Conservation (phyloP, 495 filamentous ascomycete genomes). For the Lophiotrema nucula region DNA sequence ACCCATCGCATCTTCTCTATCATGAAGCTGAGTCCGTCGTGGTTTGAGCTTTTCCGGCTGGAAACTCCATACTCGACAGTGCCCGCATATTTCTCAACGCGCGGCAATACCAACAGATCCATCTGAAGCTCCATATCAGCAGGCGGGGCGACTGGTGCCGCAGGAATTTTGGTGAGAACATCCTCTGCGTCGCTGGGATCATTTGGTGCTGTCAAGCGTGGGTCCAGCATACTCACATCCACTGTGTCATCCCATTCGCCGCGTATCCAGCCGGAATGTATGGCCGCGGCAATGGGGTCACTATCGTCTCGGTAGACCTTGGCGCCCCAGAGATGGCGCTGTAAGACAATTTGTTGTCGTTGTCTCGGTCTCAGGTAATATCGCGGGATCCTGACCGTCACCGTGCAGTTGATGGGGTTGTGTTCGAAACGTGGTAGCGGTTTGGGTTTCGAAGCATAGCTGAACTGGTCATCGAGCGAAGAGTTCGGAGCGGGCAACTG, state of each 20-base stretch:
- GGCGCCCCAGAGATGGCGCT: constrained; percentile 83
- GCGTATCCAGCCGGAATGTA: constrained; percentile 88
- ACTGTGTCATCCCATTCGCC: constrained; percentile 83
- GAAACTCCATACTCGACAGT: constrained; percentile 74
- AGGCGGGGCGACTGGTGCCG: constrained; percentile 54
- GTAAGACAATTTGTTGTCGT: constrained; percentile 76
- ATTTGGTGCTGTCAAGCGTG: constrained; percentile 51
- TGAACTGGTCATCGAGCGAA: constrained; percentile 56
- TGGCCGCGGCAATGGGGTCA: constrained; percentile 86
- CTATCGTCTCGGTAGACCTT: constrained; percentile 96
- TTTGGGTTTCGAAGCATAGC: constrained; percentile 67
- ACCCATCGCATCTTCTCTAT: constrained; percentile 76
- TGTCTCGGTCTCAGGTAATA: constrained; percentile 65
- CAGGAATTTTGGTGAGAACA: constrained; percentile 46
- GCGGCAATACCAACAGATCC: constrained; percentile 76
- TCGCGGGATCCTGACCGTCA: constrained; percentile 81
- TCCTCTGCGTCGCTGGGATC: constrained; percentile 36
- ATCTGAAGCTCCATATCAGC: constrained; percentile 76
- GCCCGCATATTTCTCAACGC: constrained; percentile 70
- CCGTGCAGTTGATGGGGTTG: constrained; percentile 78
- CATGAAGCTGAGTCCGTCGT: constrained; percentile 90
- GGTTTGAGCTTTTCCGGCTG: constrained; percentile 71
- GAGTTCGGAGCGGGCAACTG: constrained; percentile 47
- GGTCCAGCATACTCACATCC: constrained; percentile 63
- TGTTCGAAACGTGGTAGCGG: constrained; percentile 76